Conservation (phyloP, 2,329 filamentous ascomycete genomes). For the Talaromyces sp. region DNA sequence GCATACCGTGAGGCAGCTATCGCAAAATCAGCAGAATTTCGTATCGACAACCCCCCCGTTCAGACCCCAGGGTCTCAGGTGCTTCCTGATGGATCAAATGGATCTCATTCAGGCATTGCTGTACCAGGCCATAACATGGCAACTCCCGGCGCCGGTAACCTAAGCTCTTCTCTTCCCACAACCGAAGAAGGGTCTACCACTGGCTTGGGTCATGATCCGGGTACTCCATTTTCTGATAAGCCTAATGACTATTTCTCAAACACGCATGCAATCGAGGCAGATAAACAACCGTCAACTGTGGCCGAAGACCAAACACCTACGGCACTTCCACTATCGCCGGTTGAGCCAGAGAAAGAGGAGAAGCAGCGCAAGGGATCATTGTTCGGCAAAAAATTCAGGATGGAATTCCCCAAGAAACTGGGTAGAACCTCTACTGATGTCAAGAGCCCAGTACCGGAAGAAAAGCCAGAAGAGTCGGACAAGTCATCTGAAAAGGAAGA, state of each 20-base stretch:
- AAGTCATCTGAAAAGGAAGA: constrained; percentile 49
- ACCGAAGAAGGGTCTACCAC: constrained; percentile 28
- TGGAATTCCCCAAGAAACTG: constrained; percentile 74
- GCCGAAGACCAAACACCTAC: constrained; percentile 38
- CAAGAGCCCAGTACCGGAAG: constrained; percentile 69
- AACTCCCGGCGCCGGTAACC: constrained; percentile 52
- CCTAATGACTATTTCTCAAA: constrained; percentile 72
- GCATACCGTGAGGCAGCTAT: constrained; percentile 65
- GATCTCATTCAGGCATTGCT: constrained; percentile 54
- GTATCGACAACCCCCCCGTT: constrained; percentile 16
- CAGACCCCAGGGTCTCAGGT: constrained; percentile 6
- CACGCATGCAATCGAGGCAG: constrained; percentile 44
- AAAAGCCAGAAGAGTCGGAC: constrained; percentile 58
- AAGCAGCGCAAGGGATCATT: constrained; percentile 59
- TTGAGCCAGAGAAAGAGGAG: constrained; percentile 56
- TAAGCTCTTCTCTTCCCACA: constrained; percentile 24
- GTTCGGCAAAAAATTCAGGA: constrained; percentile 80
- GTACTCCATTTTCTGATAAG: constrained; percentile 56
- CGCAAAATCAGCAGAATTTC: constrained; percentile 53
- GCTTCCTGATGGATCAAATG: constrained; percentile 38
- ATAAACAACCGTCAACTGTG: constrained; percentile 45
- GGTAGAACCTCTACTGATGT: constrained; percentile 62
- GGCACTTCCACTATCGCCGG: constrained; percentile 47
- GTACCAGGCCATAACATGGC: constrained; percentile 78
- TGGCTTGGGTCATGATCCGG: constrained; percentile 44